Evolutionary conservation across 192 early-diverging fungal genomes (phyloP), one percentile per base, ranked within the genome.

Genomic region (Coemansia sp.): DNA sequence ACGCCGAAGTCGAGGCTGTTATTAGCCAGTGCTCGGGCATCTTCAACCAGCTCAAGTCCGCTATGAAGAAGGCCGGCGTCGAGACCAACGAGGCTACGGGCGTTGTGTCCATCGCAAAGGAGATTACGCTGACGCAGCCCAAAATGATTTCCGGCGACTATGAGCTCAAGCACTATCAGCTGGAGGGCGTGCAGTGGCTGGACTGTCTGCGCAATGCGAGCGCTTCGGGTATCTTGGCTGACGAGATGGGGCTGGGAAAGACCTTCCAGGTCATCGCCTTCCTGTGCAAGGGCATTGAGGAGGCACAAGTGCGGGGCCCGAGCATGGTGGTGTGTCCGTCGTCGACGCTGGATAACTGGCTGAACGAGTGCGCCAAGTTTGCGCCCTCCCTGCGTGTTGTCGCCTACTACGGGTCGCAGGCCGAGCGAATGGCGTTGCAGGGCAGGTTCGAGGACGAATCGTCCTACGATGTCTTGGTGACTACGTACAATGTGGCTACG

Each of bases 201-300:
- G 81, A 76, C 12, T 76, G 91, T 55, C 64, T 97, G 38, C 89
- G 91, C 69, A 79, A 85, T 37, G 88, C 90, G 52, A 69, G 80
- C 0, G 83, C 91, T 0, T 92, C 93, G 3, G 92, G 93, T 0
- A 95, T 96, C 31, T 62, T 91, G 52, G 87, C 86, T 0, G 88
- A 89, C 64, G 85, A 88, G 84, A 96, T 96, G 93, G 93, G 94
- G 26, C 86, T 96, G 20, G 94, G 94, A 20, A 96, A 96, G 76
- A 96, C 93, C 14, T 91, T 91, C 20, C 94, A 97, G 57, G 90
- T 95, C 8, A 95, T 97, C 69, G 72, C 87, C 26, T 95, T 94
- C 62, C 53, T 97, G 33, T 78, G 83, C 39, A 62, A 62, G 37
- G 76, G 85, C 3, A 61, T 83, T 0, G 74, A 82, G 50, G 66